Percentiles rank a stretch among this genome's conserved stretches.
Evolutionary conservation across 208 protist genomes (phyloP).

Genomic region (Balamuthia mandrillaris): DNA sequence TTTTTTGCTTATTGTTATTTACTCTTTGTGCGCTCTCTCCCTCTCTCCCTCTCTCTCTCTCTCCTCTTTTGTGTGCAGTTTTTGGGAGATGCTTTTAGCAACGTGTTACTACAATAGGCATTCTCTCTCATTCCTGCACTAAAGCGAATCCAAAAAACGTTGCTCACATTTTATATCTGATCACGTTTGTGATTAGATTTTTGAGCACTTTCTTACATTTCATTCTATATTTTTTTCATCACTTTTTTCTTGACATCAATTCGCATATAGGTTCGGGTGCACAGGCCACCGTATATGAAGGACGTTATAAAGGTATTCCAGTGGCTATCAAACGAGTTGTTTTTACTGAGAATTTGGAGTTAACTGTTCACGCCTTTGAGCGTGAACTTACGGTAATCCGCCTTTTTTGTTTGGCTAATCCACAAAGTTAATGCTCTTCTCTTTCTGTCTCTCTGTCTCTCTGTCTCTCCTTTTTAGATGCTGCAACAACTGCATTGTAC

Average conservation of each 20-base stretch:
- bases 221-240: not conserved
- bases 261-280: not conserved
- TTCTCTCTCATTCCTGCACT: too few species aligned
- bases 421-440: not conserved
- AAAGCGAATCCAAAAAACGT: too few species aligned
- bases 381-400: not conserved
- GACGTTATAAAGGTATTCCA: not conserved
- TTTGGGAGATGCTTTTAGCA: too few species aligned
- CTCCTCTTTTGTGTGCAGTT: too few species aligned
- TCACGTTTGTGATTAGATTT: too few species aligned
- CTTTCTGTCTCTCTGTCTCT: not conserved
- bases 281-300: not conserved
- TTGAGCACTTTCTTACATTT: not conserved
- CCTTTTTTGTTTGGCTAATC: not conserved
- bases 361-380: slow-evolving; percentile 2
- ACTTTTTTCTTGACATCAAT: not conserved
- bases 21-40: too few species aligned
- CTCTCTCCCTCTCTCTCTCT: too few species aligned
- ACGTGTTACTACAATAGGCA: too few species aligned
- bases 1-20: too few species aligned
- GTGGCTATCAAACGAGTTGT: slow-evolving; percentile 7
- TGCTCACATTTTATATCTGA: too few species aligned
- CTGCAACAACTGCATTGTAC: slow-evolving; percentile 18
- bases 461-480: not conserved
- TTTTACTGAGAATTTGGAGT: not conserved